A percentile compares a stretch with the other conserved stretches of the same genome.
Conservation (phyloP, 352 stramenopile genomes). For the Blastocystis hominis region DNA sequence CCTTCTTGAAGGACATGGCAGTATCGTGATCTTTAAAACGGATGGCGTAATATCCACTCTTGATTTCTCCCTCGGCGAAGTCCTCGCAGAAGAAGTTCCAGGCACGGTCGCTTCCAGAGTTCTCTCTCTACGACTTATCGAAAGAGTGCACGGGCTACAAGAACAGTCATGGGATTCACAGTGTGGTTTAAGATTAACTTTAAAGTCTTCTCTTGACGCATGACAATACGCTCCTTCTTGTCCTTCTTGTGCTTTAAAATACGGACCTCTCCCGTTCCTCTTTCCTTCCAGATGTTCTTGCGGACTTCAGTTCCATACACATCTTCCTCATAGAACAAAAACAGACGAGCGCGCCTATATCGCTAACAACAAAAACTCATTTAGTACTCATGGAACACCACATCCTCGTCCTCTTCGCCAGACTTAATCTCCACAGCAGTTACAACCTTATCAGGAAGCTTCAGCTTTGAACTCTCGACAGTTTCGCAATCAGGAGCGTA, state of each 20-base stretch:
- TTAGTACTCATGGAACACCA: conserved; percentile 36
- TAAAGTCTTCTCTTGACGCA: conserved; percentile 81
- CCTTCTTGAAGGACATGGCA: conserved; percentile 79
- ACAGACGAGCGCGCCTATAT: conserved; percentile 71
- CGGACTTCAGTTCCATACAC: conserved; percentile 74
- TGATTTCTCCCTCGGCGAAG: conserved; percentile 75
- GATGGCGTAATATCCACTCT: conserved; percentile 76
- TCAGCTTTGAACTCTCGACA: conserved; percentile 47
- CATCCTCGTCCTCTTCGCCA: conserved; percentile 46
- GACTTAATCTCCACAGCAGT: conserved; percentile 30
- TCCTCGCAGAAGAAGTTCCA: conserved; percentile 82
- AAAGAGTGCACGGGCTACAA: conserved; percentile 61
- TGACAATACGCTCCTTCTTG: conserved; percentile 76
- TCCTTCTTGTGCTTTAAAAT: conserved; percentile 82
- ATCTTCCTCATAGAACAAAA: conserved; percentile 71
- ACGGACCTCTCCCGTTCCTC: conserved; percentile 75
- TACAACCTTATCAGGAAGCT: conserved; percentile 48
- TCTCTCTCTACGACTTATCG: conserved; percentile 69
- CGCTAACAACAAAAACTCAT: neutral
- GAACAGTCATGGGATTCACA: conserved; percentile 61
- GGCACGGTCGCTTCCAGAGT: conserved; percentile 80
- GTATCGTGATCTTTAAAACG: conserved; percentile 77
- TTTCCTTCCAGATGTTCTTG: conserved; percentile 80
- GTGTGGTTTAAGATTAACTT: conserved; percentile 81
- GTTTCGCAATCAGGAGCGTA: conserved; percentile 57